These are phyloP conservation scores for Zasmidium angulare DNA, from an alignment of 2,329 filamentous ascomycete species.

Conservation along the genomic window DNA sequence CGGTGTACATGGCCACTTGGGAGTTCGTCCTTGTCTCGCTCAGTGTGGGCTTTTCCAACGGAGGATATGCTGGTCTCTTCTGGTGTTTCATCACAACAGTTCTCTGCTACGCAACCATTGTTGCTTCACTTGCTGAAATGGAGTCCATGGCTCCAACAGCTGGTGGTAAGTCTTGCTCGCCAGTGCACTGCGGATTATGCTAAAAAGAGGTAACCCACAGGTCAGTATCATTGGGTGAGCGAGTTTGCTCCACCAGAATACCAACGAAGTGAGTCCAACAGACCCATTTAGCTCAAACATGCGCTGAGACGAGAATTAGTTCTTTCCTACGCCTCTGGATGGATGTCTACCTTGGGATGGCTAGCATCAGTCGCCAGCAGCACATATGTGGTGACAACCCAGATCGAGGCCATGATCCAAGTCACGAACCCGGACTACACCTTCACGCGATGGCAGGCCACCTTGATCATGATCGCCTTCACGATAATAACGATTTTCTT, in stretches of 20 bases:
- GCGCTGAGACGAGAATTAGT: conserved; percentile 4
- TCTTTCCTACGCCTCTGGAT: conserved; percentile 24
- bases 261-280: conserved; percentile 25
- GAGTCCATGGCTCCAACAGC: conserved; percentile 35
- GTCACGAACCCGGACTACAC: conserved; percentile 32
- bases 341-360: conserved; percentile 25
- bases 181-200: no score
- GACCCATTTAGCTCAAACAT: background rate
- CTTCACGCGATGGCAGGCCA: conserved; percentile 31
- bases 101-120: conserved; percentile 29
- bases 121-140: conserved; percentile 34
- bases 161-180: conserved; percentile 19
- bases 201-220: background rate
- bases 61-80: conserved; percentile 34
- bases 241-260: conserved; percentile 35
- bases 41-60: conserved; percentile 32
- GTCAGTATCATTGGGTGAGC: conserved; percentile 32
- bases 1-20: conserved; percentile 31
- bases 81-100: conserved; percentile 35
- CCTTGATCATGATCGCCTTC: conserved; percentile 34
- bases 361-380: conserved; percentile 35
- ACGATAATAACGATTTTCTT: conserved; percentile 38
- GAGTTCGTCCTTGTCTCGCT: conserved; percentile 34
- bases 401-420: conserved; percentile 40
- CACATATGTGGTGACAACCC: conserved; percentile 37